phyloP scores from a whole-genome alignment of 2,329 filamentous ascomycete species.

The Cadophora luteo-olivacea region DNA sequence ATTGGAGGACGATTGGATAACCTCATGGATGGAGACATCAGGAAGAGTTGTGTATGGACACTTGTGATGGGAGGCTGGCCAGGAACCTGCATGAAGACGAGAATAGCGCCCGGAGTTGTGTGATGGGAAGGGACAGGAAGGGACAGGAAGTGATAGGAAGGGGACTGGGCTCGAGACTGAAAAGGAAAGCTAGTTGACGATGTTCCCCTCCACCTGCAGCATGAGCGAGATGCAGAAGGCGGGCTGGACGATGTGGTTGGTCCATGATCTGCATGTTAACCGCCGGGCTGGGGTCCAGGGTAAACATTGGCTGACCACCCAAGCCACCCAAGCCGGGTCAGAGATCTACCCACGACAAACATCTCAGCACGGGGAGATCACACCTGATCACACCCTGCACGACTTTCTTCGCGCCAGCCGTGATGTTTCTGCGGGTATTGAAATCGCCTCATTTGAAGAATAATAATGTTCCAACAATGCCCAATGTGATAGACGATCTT shows the following conservation, averaged over 20 bases:
- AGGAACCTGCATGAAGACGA: constrained; percentile 37
- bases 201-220: not conserved
- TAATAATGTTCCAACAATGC: constrained; percentile 10
- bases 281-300: constrained; percentile 22
- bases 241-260: constrained; percentile 26
- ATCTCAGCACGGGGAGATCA: not conserved
- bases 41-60: not conserved
- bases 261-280: constrained; percentile 24
- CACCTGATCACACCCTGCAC: not conserved
- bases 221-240: constrained; percentile 2
- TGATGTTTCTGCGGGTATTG: constrained; percentile 18
- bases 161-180: not conserved
- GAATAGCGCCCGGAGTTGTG: constrained; percentile 35
- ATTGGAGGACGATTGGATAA: constrained; percentile 29
- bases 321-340: constrained; percentile 14
- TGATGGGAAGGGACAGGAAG: constrained; percentile 20
- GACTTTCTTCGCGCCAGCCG: constrained; percentile 16
- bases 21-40: not conserved
- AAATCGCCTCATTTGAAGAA: constrained; percentile 14
- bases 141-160: too few relatives aligned
- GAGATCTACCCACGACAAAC: constrained; percentile 13
- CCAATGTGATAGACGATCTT: constrained; percentile 2
- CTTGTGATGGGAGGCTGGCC: constrained; percentile 25
- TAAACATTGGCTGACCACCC: constrained; percentile 26
- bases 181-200: not conserved